A percentile compares a stretch with the other conserved stretches of the same genome.
Evolutionary conservation across 495 filamentous ascomycete genomes (phyloP).

Genomic region (Hypoxylon cercidicola): DNA sequence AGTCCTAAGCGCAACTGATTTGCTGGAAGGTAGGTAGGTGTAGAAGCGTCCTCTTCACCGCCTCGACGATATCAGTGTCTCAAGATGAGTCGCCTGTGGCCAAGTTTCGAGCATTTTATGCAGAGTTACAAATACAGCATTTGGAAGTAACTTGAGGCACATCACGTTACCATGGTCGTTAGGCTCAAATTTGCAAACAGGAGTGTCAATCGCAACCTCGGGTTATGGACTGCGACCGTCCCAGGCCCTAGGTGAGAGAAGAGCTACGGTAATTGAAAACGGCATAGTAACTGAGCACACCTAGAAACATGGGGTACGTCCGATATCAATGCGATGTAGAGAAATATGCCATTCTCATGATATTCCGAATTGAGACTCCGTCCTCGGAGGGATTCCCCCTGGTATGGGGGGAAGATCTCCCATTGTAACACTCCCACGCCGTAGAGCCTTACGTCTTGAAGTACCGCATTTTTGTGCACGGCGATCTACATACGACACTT

Average conservation of each 20-base stretch:
- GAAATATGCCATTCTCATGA: not conserved
- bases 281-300: not conserved
- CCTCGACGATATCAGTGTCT: too few species aligned
- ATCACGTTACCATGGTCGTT: too few species aligned
- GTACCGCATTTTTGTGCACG: slow-evolving; percentile 14
- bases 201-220: slow-evolving; percentile 1
- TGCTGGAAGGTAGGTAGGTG: not conserved
- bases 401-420: slow-evolving; percentile 3
- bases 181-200: too few species aligned
- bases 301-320: not conserved
- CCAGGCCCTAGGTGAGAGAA: slow-evolving; percentile 1
- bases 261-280: not conserved
- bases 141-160: too few species aligned
- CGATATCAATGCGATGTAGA: not conserved
- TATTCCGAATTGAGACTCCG: not conserved
- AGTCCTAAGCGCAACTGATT: slow-evolving; percentile 6
- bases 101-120: too few species aligned
- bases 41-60: too few species aligned
- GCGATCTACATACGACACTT: slow-evolving; percentile 28
- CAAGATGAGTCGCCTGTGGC: too few species aligned
- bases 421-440: slow-evolving; percentile 13
- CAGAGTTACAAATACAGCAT: too few species aligned
- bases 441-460: slow-evolving; percentile 21
- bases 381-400: slow-evolving; percentile 7
- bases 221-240: not conserved